phyloP scores from a whole-genome alignment of 495 filamentous ascomycete genomes.

The Neurospora africana region DNA sequence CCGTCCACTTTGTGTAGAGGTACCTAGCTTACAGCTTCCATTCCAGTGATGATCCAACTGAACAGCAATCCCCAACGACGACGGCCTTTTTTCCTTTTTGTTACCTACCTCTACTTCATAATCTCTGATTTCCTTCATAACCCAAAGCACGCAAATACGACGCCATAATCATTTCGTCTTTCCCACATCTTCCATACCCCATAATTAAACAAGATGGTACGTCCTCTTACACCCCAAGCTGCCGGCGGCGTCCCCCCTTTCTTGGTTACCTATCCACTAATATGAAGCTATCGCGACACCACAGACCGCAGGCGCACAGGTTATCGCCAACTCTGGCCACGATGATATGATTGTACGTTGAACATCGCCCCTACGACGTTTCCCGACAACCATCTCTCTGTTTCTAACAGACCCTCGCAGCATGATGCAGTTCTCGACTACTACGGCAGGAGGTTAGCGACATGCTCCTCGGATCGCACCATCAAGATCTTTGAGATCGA shows the following conservation, averaged over 20 bases:
- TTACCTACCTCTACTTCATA: neutral
- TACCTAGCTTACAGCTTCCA: neutral
- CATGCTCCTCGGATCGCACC: conserved; percentile 94
- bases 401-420: conserved; percentile 32
- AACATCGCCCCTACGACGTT: neutral
- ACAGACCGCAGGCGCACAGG: conserved; percentile 23
- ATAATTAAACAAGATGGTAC: neutral
- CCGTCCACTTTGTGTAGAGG: neutral
- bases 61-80: neutral
- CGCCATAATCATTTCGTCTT: neutral
- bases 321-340: conserved; percentile 48
- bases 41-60: neutral
- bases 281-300: neutral
- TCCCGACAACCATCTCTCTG: neutral
- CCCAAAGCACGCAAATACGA: neutral
- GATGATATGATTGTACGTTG: conserved; percentile 98
- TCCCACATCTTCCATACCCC: neutral
- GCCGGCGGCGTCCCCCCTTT: neutral
- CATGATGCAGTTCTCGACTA: conserved; percentile 98
- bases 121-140: neutral
- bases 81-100: neutral
- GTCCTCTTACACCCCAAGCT: neutral
- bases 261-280: neutral
- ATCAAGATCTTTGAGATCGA: conserved; percentile 99
- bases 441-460: conserved; percentile 92